Evolutionary conservation across 2,329 filamentous ascomycete genomes (phyloP).

Genomic region (Metarhizium sp.): DNA sequence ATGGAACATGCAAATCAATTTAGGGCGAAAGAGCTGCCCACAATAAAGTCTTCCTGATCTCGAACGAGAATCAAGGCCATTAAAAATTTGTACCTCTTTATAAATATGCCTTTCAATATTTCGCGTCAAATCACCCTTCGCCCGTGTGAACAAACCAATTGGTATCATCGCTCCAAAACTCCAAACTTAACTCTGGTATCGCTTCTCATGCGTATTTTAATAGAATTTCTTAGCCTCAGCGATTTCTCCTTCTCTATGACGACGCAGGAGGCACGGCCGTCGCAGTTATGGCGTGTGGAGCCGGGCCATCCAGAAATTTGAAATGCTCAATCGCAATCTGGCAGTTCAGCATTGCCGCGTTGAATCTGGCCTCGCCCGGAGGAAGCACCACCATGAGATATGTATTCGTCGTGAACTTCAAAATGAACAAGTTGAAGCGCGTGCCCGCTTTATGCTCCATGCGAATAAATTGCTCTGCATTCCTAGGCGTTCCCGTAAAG

Average conservation of each 20-base stretch:
- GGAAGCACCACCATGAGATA: constrained; percentile 90
- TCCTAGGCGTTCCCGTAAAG: constrained; percentile 72
- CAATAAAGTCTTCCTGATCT: background rate
- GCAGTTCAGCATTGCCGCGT: constrained; percentile 83
- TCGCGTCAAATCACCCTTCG: background rate
- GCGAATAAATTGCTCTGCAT: constrained; percentile 70
- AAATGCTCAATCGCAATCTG: constrained; percentile 80
- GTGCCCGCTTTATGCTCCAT: constrained; percentile 71
- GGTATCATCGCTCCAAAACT: constrained; percentile 5
- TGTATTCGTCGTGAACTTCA: constrained; percentile 94
- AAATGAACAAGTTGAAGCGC: constrained; percentile 87
- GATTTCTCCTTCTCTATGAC: background rate
- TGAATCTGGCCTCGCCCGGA: constrained; percentile 84
- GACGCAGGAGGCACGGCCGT: constrained; percentile 12
- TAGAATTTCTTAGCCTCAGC: background rate
- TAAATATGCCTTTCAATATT: background rate
- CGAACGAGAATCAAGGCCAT: background rate
- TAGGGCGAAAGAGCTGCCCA: background rate
- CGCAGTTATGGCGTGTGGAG: constrained; percentile 14
- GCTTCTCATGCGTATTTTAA: background rate
- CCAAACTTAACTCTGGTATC: background rate
- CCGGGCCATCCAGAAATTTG: constrained; percentile 50
- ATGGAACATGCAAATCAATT: background rate
- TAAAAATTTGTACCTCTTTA: background rate
- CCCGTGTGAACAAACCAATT: constrained; percentile 1